Evolutionary conservation across 129 eudicot species (phyloP).

Genomic region (Tagetes erecta): DNA sequence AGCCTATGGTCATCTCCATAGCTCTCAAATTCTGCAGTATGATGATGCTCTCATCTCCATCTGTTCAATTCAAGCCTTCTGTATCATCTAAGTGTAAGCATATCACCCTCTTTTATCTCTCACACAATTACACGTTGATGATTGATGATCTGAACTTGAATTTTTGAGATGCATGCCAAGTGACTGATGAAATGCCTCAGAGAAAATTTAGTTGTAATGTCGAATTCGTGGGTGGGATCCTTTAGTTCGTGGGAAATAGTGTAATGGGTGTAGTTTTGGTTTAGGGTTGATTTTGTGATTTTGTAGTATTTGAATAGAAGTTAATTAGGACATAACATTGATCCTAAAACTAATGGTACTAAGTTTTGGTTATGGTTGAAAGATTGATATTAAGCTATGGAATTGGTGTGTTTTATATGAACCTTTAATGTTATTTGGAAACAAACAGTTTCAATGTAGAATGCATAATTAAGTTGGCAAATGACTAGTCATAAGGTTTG

Average conservation of each 20-base stretch:
- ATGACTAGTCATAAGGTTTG: no score
- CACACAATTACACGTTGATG: background rate
- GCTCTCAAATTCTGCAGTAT: slow-evolving; percentile 36
- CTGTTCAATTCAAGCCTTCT: slow-evolving; percentile 40
- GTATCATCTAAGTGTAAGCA: slow-evolving; percentile 41
- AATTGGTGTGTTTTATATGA: background rate
- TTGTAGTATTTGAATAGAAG: background rate
- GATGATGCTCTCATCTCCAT: slow-evolving; percentile 52
- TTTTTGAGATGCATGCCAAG: slow-evolving; percentile 19
- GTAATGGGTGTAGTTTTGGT: background rate
- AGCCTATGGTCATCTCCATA: slow-evolving; percentile 29
- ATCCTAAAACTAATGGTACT: slow-evolving; percentile 2
- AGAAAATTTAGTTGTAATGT: slow-evolving; percentile 9
- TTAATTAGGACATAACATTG: background rate
- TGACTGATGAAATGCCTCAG: slow-evolving; percentile 24
- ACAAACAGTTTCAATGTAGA: background rate
- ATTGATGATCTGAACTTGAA: background rate
- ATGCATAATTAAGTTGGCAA: background rate
- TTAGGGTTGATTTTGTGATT: slow-evolving; percentile 7
- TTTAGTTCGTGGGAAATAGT: background rate
- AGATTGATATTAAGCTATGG: background rate
- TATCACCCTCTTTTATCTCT: slow-evolving; percentile 11
- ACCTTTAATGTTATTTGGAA: slow-evolving; percentile 2
- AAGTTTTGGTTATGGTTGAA: background rate
- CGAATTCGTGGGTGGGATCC: background rate